A percentile compares a stretch with the other conserved stretches of the same genome.
Evolutionary conservation across 495 filamentous ascomycete species (phyloP).

Genomic region (Sordaria brevicollis): DNA sequence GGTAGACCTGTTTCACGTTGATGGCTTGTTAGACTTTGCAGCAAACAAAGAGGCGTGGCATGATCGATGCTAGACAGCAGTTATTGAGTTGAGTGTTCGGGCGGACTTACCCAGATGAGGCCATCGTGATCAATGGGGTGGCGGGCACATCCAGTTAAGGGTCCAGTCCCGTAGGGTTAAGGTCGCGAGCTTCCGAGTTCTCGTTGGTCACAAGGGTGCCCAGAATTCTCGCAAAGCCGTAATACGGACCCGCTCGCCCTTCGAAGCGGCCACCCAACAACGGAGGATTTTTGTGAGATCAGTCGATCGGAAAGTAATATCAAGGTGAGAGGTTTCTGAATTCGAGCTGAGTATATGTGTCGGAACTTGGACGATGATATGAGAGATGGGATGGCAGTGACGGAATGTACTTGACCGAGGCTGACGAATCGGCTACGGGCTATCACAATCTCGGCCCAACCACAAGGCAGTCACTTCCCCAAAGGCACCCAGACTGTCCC

Average conservation of each 20-base stretch:
- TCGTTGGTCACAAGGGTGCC: background rate
- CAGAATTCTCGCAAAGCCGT: background rate
- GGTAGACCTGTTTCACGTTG: slow-evolving; percentile 21
- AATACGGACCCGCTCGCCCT: background rate
- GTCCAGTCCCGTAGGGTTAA: background rate
- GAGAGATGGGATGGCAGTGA: background rate
- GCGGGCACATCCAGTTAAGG: slow-evolving; percentile 5
- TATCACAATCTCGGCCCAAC: background rate
- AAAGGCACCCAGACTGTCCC: background rate
- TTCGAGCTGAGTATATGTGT: background rate
- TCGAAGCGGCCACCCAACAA: background rate
- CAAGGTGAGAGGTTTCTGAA: background rate
- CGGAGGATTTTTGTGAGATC: background rate
- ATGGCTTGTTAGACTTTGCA: background rate
- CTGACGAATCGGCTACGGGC: background rate
- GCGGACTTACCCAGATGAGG: slow-evolving; percentile 23
- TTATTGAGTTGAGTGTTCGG: background rate
- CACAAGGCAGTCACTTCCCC: background rate
- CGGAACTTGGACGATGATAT: background rate
- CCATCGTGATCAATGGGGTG: slow-evolving; percentile 17
- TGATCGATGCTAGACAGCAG: background rate
- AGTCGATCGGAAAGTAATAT: background rate
- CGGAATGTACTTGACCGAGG: background rate
- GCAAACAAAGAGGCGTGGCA: background rate
- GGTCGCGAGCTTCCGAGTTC: background rate